These are phyloP conservation scores for Athelia psychrophila DNA, from an alignment of 1,284 basidiomycete genomes.

Conservation along the genomic window DNA sequence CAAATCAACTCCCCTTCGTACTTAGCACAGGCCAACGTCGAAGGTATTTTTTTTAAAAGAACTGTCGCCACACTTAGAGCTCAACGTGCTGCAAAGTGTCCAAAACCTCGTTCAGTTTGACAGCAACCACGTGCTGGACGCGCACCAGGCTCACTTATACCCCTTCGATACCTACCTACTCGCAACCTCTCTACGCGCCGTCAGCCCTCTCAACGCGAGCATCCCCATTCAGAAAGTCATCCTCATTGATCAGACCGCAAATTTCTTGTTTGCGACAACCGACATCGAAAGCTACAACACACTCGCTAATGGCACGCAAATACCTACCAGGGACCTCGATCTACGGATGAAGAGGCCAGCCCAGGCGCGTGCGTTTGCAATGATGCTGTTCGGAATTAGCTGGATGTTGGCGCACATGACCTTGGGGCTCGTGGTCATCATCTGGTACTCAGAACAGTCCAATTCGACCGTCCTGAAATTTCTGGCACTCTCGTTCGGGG, in stretches of 20 bases:
- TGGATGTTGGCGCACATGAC: conserved; percentile 55
- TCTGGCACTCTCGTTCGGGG: conserved; percentile 36
- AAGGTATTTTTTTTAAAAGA: conserved; percentile 32
- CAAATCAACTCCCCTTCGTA: conserved; percentile 40
- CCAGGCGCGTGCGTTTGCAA: conserved; percentile 40
- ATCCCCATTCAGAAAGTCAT: conserved; percentile 42
- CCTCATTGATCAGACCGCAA: conserved; percentile 44
- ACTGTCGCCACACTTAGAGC: not conserved
- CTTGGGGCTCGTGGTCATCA: conserved; percentile 42
- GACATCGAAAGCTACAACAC: conserved; percentile 39
- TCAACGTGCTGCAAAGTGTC: conserved; percentile 32
- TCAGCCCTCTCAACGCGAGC: conserved; percentile 31
- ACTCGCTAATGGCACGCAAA: conserved; percentile 20
- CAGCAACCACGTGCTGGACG: conserved; percentile 55
- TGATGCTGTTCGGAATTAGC: conserved; percentile 45
- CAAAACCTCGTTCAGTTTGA: conserved; percentile 57
- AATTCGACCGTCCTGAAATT: conserved; percentile 31
- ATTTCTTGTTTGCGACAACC: conserved; percentile 40
- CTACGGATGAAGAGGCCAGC: conserved; percentile 42
- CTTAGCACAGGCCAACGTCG: conserved; percentile 35
- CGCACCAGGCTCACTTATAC: conserved; percentile 50
- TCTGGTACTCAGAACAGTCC: conserved; percentile 26
- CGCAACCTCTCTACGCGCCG: conserved; percentile 43
- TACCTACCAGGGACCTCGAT: conserved; percentile 40
- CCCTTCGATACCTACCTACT: conserved; percentile 57